Base-by-base conservation (phyloP, 257 asterid species). In the Salvia hispanica region DNA sequence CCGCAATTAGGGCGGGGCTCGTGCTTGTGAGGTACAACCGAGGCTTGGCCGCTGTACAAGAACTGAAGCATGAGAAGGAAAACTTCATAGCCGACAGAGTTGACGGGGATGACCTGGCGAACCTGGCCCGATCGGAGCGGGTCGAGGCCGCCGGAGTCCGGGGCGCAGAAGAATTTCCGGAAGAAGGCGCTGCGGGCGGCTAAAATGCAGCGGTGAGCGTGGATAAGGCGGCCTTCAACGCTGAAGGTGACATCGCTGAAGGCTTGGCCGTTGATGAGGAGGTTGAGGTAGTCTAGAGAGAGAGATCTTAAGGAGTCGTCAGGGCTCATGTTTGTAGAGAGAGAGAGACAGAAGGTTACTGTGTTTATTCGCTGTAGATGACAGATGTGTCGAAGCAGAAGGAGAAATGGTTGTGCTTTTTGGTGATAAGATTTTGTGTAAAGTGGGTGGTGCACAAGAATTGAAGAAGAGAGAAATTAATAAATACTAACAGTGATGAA, bases 261-360 rank as follows among this genome's bases (percentile, higher is more conserved):
- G 5, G 96, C 97, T 55, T 88, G 98, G 5, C 98, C 98, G 85
- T 92, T 92, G 86, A 92, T 89, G 5, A 91, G 84, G n/a, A 91
- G 97, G 42, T 88, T 91, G 2, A 91, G 95, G 63, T 88, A 91
- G 81, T 91, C 97, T 31, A 88, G 79, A n/a, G 97, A 91, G 12
- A 91, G 91, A 65, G 93, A 86, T 82, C 97, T 81, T 62, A 91
- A 74, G 31, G 95, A 82, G 64, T 91, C 97, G 53, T 91, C 97
- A 5, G 86, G 91, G 80, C 75, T 84, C 94, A 82, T 56, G 11
- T 25, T 55, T 31, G 16, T 46, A 28, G 70, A 39, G 18, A 37
- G 64, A 43, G 39, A 33, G 31, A 62, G 3, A 3, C 2, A 50
- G 61, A n/a, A 3, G 45, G n/a, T 10, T 55, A 66, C 72, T 62